Evolutionary conservation across 495 filamentous ascomycete species (phyloP), one percentile per base, ranked within the genome.

Genomic region (Daldinia concentrica): DNA sequence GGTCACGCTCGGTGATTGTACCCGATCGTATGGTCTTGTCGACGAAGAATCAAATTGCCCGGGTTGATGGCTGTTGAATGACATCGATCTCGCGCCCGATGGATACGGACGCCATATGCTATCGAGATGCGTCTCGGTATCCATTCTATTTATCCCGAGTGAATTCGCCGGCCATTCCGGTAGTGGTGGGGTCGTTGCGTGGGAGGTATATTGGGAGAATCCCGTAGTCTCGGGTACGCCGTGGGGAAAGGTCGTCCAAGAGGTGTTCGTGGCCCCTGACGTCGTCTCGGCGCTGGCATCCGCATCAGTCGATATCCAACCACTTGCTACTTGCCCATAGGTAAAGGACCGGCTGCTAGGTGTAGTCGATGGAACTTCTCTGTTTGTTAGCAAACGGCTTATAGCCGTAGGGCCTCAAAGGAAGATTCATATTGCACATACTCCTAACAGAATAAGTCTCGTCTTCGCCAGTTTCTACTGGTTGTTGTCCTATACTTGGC

Each of bases 401-500:
- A 56, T 52, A 39, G 8, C 34, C 24, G 32, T n/a, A 34, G 48
- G 5, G 17, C 9, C 22, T 60, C 7, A 19, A 48, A 26, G 36
- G 52, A 37, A 48, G 29, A 19, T 26, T 71, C 24, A 26, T 34
- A 17, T 55, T 64, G 7, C 58, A 78, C 82, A 78, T 82, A 85
- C 83, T 60, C 74, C 81, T 82, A 52, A 76, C 51, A 12, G 79
- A 57, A 66, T 81, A 84, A 58, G 61, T 74, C 29, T 82, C 82
- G 3, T 68, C 66, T 36, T 81, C 81, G 9, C 75, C 41, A 11
- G 78, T 57, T 41, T 83, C 83, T 75, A 83, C 82, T 8, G 82
- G 63, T 22, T 78, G 83, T 1, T 82, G 81, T 6, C 80, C 80
- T 78, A 86, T 84, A 64, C 76, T 82, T 57, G 83, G 79, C 59